Conservation (phyloP, 768 basidiomycete genomes). For the Astraeus odoratus region DNA sequence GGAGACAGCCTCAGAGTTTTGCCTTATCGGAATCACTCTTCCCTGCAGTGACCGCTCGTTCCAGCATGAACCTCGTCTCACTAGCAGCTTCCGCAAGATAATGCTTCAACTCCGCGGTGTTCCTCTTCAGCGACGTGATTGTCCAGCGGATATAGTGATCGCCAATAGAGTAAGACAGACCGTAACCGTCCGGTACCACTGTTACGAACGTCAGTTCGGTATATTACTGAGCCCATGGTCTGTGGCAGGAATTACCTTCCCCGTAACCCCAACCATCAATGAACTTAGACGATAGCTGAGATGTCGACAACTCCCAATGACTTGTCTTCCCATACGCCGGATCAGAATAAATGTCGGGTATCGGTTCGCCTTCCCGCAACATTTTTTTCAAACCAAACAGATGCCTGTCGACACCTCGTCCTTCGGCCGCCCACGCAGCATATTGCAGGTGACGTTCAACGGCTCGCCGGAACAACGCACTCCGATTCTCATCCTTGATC, state of each 20-base stretch:
- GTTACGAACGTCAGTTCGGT: conserved; percentile 3
- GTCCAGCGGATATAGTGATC: conserved; percentile 85
- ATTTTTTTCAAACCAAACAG: conserved; percentile 89
- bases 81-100: conserved; percentile 77
- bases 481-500: conserved; percentile 47
- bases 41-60: conserved; percentile 46
- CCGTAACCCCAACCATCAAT: conserved; percentile 98
- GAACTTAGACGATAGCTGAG: conserved; percentile 72
- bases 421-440: conserved; percentile 86
- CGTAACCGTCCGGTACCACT: conserved; percentile 92
- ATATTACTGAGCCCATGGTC: not conserved
- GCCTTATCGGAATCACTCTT: conserved; percentile 24
- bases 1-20: conserved; percentile 21
- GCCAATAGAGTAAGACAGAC: conserved; percentile 85
- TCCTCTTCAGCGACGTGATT: conserved; percentile 64
- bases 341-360: conserved; percentile 74
- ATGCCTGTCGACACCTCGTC: conserved; percentile 92
- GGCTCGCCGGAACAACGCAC: conserved; percentile 66
- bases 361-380: conserved; percentile 60
- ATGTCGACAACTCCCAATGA: conserved; percentile 94
- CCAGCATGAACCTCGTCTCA: conserved; percentile 71
- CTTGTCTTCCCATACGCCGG: conserved; percentile 56
- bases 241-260: conserved; percentile 48
- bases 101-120: conserved; percentile 51
- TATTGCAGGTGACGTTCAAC: conserved; percentile 82